Conservation (phyloP, 768 basidiomycete species). For the Sarcomyxa edulis region DNA sequence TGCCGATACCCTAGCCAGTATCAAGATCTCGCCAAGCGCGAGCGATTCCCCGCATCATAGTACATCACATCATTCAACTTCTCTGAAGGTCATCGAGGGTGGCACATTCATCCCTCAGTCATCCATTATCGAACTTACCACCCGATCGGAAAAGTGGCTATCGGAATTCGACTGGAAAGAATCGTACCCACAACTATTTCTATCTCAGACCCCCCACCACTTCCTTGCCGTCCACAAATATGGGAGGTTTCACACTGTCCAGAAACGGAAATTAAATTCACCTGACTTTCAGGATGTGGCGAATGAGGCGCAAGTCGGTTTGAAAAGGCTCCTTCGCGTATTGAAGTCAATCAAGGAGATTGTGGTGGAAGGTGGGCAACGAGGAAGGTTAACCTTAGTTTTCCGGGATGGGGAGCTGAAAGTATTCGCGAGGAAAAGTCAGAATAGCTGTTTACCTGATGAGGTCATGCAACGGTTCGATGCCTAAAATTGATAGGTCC, state of each 20-base stretch:
- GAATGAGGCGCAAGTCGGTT: constrained; percentile 24
- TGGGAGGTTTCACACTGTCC: constrained; percentile 46
- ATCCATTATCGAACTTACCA: constrained; percentile 41
- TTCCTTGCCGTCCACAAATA: constrained; percentile 53
- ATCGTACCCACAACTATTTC: constrained; percentile 58
- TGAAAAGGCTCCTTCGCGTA: constrained; percentile 33
- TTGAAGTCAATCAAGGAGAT: constrained; percentile 40
- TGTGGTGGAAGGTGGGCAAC: constrained; percentile 46
- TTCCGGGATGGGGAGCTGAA: constrained; percentile 38
- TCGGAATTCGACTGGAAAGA: constrained; percentile 49
- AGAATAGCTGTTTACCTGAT: constrained; percentile 41
- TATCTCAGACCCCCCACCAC: constrained; percentile 62
- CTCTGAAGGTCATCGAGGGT: constrained; percentile 22
- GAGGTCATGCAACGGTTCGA: constrained; percentile 30
- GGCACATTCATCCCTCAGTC: constrained; percentile 34
- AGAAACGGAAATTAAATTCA: constrained; percentile 39
- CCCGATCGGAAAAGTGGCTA: constrained; percentile 28
- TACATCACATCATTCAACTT: constrained; percentile 6
- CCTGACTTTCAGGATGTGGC: constrained; percentile 27
- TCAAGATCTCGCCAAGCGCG: constrained; percentile 21
- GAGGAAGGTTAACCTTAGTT: constrained; percentile 51
- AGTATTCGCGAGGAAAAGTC: constrained; percentile 42
- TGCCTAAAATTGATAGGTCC: too few relatives aligned
- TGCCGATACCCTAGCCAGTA: constrained; percentile 22
- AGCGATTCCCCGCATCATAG: constrained; percentile 10